Conservation (phyloP, 140 eudicot species). For the Flaveria floridana region DNA sequence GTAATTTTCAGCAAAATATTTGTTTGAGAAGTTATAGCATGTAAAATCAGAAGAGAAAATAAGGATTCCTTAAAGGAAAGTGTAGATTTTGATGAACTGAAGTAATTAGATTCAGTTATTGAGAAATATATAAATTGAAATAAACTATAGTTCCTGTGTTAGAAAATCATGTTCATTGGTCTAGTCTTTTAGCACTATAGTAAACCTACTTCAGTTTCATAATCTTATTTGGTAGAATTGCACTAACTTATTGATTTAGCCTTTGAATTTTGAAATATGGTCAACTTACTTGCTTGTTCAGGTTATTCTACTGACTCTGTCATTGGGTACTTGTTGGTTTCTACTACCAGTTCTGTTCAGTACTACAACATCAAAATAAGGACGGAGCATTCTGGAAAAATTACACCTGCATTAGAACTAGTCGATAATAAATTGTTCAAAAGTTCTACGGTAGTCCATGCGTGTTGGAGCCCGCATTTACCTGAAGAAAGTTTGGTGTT, state of each 20-base stretch:
- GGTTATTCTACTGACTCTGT: constrained; percentile 29
- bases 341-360: constrained; percentile 43
- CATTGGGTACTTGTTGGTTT: constrained; percentile 57
- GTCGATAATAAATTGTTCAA: constrained; percentile 44
- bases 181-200: neutral
- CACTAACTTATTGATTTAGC: neutral
- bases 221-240: constrained; percentile 1
- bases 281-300: constrained; percentile 30
- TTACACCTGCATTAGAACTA: constrained; percentile 39
- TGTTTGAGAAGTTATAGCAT: too few relatives aligned
- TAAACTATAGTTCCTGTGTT: neutral
- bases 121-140: too few relatives aligned
- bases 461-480: constrained; percentile 86
- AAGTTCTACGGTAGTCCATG: constrained; percentile 43
- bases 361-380: constrained; percentile 47
- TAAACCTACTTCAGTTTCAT: neutral
- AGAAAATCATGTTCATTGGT: neutral
- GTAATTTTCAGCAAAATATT: too few relatives aligned
- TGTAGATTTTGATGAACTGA: too few relatives aligned
- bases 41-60: too few relatives aligned
- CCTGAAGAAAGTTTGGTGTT: constrained; percentile 60
- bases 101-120: too few relatives aligned
- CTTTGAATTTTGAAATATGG: neutral
- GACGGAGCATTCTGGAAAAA: constrained; percentile 13
- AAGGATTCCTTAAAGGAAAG: too few relatives aligned